A percentile compares a stretch with the other conserved stretches of the same genome.
phyloP scores from a whole-genome alignment of 1,284 basidiomycete genomes.

The Bondarzewia mesenterica region DNA sequence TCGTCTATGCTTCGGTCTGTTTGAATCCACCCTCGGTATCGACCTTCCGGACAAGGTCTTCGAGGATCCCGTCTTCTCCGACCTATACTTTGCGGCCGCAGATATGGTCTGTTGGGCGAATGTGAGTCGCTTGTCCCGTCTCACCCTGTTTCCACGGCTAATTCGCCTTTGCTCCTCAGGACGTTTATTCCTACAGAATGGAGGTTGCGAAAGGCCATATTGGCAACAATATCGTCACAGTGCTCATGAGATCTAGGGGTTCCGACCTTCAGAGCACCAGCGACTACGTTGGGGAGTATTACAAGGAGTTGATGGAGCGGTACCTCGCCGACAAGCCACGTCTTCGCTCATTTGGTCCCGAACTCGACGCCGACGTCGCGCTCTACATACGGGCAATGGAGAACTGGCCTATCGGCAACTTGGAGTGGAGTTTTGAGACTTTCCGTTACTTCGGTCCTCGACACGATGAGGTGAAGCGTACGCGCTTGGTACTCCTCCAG shows the following conservation, averaged over 20 bases:
- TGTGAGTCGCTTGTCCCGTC: constrained; percentile 29
- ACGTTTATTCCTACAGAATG: constrained; percentile 67
- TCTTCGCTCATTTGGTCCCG: constrained; percentile 40
- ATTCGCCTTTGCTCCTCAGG: constrained; percentile 28
- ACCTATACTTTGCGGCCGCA: constrained; percentile 50
- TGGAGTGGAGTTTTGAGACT: constrained; percentile 51
- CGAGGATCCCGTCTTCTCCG: constrained; percentile 43
- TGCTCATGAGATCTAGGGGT: constrained; percentile 49
- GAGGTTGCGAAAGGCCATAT: constrained; percentile 62
- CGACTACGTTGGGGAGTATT: constrained; percentile 48
- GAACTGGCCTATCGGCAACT: constrained; percentile 31
- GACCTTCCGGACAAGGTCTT: constrained; percentile 57
- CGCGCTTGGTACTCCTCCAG: constrained; percentile 30
- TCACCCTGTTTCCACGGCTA: background rate
- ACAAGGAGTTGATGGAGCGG: constrained; percentile 39
- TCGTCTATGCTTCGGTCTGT: constrained; percentile 53
- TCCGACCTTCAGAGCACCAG: constrained; percentile 50
- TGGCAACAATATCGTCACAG: constrained; percentile 60
- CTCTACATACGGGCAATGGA: constrained; percentile 39
- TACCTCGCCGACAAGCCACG: constrained; percentile 37
- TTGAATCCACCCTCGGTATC: constrained; percentile 51
- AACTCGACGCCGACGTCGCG: constrained; percentile 38
- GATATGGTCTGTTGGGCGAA: constrained; percentile 67
- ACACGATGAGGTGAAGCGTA: constrained; percentile 37
- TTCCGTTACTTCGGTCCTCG: constrained; percentile 47